Base-by-base conservation (phyloP, 208 protist species). In the Trypanosoma theileri region DNA sequence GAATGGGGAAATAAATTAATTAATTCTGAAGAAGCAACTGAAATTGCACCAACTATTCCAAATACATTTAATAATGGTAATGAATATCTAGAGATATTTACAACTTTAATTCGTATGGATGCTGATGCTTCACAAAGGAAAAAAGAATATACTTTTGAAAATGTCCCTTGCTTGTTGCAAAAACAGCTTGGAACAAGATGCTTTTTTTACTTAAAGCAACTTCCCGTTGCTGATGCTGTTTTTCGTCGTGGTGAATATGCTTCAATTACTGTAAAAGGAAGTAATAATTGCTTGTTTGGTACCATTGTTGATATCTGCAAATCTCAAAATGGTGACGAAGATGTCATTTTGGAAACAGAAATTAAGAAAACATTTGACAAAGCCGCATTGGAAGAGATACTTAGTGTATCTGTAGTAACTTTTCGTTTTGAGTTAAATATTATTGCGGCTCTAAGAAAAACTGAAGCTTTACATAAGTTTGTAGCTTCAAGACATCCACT, bases 21-120 rank as follows among this genome's bases (percentile, higher is more conserved):
- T 0, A 82, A 89, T 0, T 73, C 60, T 9, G 19, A 97, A 9
- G 70, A 89, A 1, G 88, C 9, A n/a, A 16, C 50, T 13, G 61
- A 70, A 28, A 64, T 31, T 26, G 55, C 73, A 10, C 73, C 70
- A 44, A 16, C 16, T 28, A 52, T 82, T 13, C 75, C 73, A 48
- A 54, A 90, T 24, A 8, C 42, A 11, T 99, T 98, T 71, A 82
- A 98, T 21, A 87, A 98, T 69, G 94, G 88, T 13, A 88, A 94
- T 17, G 80, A 98, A 51, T 99, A 99, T 72, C 72, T 94, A 61
- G 79, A 85, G 21, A 85, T 96, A 10, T 97, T 98, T 58, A 79
- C 71, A 28, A 85, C 91, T 8, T 66, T 99, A 3, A 82, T 99
- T 9, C 81, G 90, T 68, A 68, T 98, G 9, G 98, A 99, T 69